phyloP scores from a whole-genome alignment of 1,284 basidiomycete genomes.

The Cryptococcus sp. region DNA sequence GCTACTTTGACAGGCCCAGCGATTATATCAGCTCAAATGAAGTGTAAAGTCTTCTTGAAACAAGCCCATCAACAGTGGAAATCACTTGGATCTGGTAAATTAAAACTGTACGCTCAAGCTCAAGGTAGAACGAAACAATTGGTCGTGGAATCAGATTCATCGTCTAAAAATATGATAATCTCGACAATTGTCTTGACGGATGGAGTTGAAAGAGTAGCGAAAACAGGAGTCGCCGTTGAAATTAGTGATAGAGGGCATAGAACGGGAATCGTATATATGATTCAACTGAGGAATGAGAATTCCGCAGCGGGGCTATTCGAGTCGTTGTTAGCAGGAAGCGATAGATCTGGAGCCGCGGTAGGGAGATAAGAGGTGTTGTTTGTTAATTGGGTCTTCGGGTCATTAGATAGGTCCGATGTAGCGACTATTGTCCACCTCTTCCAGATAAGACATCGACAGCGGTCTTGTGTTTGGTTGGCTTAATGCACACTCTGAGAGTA shows the following conservation, averaged over 20 bases:
- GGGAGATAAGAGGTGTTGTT: too few species aligned
- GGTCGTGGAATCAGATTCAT: conserved; percentile 85
- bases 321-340: conserved; percentile 80
- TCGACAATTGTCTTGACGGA: conserved; percentile 94
- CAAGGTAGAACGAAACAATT: conserved; percentile 91
- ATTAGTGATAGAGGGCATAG: conserved; percentile 81
- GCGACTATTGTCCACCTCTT: too few species aligned
- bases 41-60: conserved; percentile 96
- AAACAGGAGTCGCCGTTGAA: conserved; percentile 95
- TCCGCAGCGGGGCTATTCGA: conserved; percentile 81
- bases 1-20: conserved; percentile 59
- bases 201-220: conserved; percentile 94
- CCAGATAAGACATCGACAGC: too few species aligned
- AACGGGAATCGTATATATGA: conserved; percentile 98
- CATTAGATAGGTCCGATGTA: too few species aligned
- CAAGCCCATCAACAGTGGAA: conserved; percentile 97
- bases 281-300: conserved; percentile 84
- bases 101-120: conserved; percentile 77
- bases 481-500: too few species aligned
- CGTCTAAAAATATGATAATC: conserved; percentile 67
- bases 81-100: conserved; percentile 76
- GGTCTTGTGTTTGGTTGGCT: too few species aligned
- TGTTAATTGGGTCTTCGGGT: too few species aligned
- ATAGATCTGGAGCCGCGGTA: conserved; percentile 51
- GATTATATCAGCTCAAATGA: conserved; percentile 84